A percentile compares a stretch with the other conserved stretches of the same genome.
phyloP scores from a whole-genome alignment of 805 yeast genomes.

The Suhomyces tanzawaensis region DNA sequence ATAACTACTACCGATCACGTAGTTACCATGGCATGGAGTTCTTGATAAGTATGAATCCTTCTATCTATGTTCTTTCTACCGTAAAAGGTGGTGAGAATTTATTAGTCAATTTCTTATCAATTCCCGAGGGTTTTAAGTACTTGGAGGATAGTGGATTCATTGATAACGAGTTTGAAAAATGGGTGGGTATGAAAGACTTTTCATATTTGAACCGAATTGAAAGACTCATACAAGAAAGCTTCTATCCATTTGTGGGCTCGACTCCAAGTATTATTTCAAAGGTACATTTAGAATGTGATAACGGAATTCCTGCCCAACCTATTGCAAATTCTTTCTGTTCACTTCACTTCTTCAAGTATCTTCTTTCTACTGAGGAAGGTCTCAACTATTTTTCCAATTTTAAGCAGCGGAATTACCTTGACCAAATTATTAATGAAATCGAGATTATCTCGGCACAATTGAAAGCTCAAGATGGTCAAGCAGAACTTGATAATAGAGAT shows the following conservation, averaged over 20 bases:
- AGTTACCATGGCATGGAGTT: constrained; percentile 44
- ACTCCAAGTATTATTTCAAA: not conserved
- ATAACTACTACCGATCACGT: constrained; percentile 16
- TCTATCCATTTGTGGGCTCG: constrained; percentile 1
- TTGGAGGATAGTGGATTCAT: constrained; percentile 57
- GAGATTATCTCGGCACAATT: constrained; percentile 15
- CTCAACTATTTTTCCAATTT: constrained; percentile 49
- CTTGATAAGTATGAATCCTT: constrained; percentile 55
- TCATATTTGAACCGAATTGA: constrained; percentile 42
- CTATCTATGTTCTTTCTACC: constrained; percentile 37
- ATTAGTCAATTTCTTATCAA: constrained; percentile 60
- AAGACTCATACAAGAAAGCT: constrained; percentile 22
- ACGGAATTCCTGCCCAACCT: not conserved
- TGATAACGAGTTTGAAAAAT: constrained; percentile 60
- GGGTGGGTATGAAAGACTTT: constrained; percentile 53
- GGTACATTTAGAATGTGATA: not conserved
- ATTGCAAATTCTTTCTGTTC: not conserved
- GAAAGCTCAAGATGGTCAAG: constrained; percentile 12
- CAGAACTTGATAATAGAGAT: constrained; percentile 16
- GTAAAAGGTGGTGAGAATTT: constrained; percentile 40
- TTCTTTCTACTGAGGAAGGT: constrained; percentile 82
- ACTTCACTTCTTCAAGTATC: constrained; percentile 72
- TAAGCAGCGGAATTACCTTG: constrained; percentile 44
- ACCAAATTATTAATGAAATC: constrained; percentile 27
- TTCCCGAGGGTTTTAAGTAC: constrained; percentile 67